Evolutionary conservation across 805 yeast species (phyloP).

Genomic region (Huiozyma sinensis): DNA sequence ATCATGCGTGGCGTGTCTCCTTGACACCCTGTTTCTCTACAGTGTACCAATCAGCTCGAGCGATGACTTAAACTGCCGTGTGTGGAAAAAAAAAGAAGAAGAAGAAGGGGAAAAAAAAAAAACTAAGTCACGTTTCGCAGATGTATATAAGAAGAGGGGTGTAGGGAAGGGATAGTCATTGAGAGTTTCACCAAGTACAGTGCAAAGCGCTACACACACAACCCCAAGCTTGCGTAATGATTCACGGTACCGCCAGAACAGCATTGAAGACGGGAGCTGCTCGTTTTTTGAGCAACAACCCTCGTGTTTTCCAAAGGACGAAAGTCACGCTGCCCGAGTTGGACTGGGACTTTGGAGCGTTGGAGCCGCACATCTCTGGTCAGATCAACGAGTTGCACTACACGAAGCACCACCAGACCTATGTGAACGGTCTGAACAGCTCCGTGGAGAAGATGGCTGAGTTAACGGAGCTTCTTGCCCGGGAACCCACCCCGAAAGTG

Average conservation of each 20-base stretch:
- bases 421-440: slow-evolving; percentile 74
- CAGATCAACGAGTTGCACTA: slow-evolving; percentile 81
- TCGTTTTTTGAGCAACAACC: neutral
- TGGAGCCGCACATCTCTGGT: slow-evolving; percentile 81
- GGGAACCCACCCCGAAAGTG: slow-evolving; percentile 34
- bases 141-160: neutral
- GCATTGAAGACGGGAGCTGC: neutral
- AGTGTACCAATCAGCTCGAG: too few relatives aligned
- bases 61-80: too few relatives aligned
- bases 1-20: too few relatives aligned
- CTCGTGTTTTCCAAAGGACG: slow-evolving; percentile 31
- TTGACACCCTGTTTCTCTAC: too few relatives aligned
- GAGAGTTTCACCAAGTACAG: neutral
- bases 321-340: slow-evolving; percentile 71
- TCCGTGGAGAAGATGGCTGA: slow-evolving; percentile 64
- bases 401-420: slow-evolving; percentile 87
- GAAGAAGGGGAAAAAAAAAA: too few relatives aligned
- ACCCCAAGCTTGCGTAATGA: neutral
- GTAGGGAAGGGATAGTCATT: neutral
- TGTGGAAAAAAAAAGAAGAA: too few relatives aligned
- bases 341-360: slow-evolving; percentile 73
- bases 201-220: neutral
- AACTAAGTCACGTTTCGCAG: too few relatives aligned
- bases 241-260: neutral
- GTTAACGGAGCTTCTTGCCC: slow-evolving; percentile 50